Evolutionary conservation across 116 monocot species (phyloP).

Genomic region (Zostera marina): DNA sequence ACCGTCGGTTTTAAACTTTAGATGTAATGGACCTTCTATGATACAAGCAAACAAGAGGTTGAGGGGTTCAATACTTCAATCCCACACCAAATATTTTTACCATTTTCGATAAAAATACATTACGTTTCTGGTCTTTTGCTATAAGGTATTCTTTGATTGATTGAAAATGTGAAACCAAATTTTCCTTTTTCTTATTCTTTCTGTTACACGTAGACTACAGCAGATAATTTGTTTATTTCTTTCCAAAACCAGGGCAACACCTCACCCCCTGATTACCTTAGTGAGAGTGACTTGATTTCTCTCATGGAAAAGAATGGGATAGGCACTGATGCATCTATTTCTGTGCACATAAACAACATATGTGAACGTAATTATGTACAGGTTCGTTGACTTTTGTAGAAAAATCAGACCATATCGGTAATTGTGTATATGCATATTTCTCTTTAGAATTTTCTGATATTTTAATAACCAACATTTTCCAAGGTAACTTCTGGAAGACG

Average conservation of each 20-base stretch:
- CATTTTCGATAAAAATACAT: too few relatives aligned
- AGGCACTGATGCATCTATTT: conserved; percentile 91
- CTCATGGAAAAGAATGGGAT: conserved; percentile 98
- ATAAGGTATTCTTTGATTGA: neutral
- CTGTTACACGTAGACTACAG: neutral
- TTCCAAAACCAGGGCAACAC: conserved; percentile 57
- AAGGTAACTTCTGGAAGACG: conserved; percentile 93
- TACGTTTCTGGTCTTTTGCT: neutral
- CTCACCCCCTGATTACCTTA: conserved; percentile 83
- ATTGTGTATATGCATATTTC: neutral
- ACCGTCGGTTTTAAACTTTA: too few relatives aligned
- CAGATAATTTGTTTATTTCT: neutral
- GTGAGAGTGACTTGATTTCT: conserved; percentile 91
- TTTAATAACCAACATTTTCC: neutral
- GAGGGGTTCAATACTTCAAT: too few relatives aligned
- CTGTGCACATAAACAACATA: conserved; percentile 93
- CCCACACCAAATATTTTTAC: too few relatives aligned
- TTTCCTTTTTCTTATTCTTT: neutral
- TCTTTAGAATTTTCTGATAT: neutral
- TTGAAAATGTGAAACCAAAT: neutral
- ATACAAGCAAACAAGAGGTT: too few relatives aligned
- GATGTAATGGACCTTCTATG: too few relatives aligned
- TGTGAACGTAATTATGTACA: conserved; percentile 94
- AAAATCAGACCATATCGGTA: neutral
- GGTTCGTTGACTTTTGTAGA: conserved; percentile 31